phyloP scores from a whole-genome alignment of 257 asterid genomes.

The Gardenia jasminoides region DNA sequence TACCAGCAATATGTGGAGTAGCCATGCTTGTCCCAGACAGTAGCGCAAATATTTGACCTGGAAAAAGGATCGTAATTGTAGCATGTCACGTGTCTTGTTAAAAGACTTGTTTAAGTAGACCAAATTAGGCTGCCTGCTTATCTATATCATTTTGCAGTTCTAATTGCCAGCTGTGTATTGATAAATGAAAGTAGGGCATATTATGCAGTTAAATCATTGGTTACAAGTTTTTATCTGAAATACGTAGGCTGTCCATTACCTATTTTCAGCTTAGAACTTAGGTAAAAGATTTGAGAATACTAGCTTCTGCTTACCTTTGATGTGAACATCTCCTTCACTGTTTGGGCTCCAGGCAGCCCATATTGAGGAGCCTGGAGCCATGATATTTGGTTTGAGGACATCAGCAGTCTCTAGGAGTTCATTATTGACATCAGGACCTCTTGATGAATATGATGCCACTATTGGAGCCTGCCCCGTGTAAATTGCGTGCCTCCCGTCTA shows the following conservation, averaged over 20 bases:
- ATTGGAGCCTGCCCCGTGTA: conserved; percentile 50
- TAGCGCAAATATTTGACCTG: conserved; percentile 57
- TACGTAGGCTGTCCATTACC: background rate
- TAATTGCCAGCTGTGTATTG: background rate
- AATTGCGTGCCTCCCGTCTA: conserved; percentile 54
- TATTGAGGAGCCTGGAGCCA: conserved; percentile 79
- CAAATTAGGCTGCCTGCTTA: background rate
- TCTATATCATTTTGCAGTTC: background rate
- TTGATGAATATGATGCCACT: conserved; percentile 65
- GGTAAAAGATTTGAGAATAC: background rate
- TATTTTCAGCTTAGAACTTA: background rate
- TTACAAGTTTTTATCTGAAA: too few relatives aligned
- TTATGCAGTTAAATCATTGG: background rate
- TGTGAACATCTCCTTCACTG: conserved; percentile 58
- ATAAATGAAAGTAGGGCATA: background rate
- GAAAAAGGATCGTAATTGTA: background rate
- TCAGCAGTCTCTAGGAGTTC: conserved; percentile 55
- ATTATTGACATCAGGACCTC: conserved; percentile 66
- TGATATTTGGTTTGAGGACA: conserved; percentile 65
- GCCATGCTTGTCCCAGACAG: conserved; percentile 81
- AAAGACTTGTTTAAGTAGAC: background rate
- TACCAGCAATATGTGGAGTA: conserved; percentile 61
- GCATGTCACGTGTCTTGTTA: background rate
- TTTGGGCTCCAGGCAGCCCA: conserved; percentile 79
- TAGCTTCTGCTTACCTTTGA: conserved; percentile 32